Percentiles rank a stretch among this genome's conserved stretches.
Conservation (phyloP, 2,329 filamentous ascomycete genomes). For the Fusarium camptoceras region DNA sequence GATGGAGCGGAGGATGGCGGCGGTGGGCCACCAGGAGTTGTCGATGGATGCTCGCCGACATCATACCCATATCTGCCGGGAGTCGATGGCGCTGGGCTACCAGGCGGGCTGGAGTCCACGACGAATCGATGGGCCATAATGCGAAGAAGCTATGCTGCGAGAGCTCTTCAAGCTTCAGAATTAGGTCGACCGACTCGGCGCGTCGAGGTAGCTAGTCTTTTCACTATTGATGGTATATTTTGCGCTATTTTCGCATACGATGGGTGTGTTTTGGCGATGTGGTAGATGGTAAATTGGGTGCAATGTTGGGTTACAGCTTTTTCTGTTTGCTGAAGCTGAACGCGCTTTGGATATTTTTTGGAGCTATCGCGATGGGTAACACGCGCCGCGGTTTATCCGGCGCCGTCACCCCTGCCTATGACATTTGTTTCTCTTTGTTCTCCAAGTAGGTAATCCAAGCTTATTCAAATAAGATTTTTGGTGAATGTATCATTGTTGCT, state of each 20-base stretch:
- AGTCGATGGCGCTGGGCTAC: conserved; percentile 61
- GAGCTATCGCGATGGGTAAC: conserved; percentile 47
- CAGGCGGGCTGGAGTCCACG: conserved; percentile 58
- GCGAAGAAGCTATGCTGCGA: conserved; percentile 28
- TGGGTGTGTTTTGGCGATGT: conserved; percentile 20
- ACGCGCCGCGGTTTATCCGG: conserved; percentile 42
- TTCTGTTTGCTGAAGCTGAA: conserved; percentile 32
- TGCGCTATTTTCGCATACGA: conserved; percentile 28
- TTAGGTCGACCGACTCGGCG: conserved; percentile 18
- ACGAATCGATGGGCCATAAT: conserved; percentile 58
- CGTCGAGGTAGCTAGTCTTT: conserved; percentile 5
- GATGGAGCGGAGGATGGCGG: conserved; percentile 65
- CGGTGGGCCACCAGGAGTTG: conserved; percentile 65
- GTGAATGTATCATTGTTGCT: conserved; percentile 5
- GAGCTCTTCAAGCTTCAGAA: conserved; percentile 34
- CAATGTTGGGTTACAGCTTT: conserved; percentile 30
- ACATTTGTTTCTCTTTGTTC: neutral
- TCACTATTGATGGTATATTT: conserved; percentile 14
- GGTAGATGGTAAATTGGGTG: conserved; percentile 23
- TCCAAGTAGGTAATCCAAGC: neutral
- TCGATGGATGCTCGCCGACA: conserved; percentile 61
- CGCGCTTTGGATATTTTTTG: conserved; percentile 47
- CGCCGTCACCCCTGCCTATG: conserved; percentile 1
- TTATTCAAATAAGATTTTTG: neutral
- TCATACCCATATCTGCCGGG: conserved; percentile 57